Percentiles rank a stretch among this genome's conserved stretches.
These are phyloP conservation scores for Exophiala sp. DNA, from an alignment of 2,329 filamentous ascomycete species.

Conservation along the genomic window DNA sequence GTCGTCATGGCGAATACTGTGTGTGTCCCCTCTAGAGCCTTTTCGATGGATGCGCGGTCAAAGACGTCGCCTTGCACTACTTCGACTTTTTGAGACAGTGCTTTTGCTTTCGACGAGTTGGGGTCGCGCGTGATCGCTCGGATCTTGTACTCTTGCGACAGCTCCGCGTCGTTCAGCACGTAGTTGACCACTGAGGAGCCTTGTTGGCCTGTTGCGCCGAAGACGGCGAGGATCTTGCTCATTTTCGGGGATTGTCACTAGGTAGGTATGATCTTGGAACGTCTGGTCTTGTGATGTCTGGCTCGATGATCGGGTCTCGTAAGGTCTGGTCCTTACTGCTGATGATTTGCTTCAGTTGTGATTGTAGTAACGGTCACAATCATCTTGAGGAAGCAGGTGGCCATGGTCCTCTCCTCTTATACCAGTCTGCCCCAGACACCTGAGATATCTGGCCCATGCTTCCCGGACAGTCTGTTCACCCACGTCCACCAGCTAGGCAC, in stretches of 20 bases:
- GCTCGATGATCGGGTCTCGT: too few species aligned
- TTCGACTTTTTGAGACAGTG: conserved; percentile 31
- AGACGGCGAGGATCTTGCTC: conserved; percentile 39
- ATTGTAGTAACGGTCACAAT: too few species aligned
- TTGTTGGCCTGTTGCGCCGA: conserved; percentile 50
- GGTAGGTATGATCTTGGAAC: too few species aligned
- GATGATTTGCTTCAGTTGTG: too few species aligned
- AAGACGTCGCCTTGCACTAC: conserved; percentile 37
- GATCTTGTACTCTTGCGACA: conserved; percentile 45
- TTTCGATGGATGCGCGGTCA: conserved; percentile 36
- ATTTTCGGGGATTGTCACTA: not conserved
- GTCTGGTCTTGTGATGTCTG: too few species aligned
- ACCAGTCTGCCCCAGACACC: too few species aligned
- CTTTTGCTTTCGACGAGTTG: conserved; percentile 29
- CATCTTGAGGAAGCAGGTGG: too few species aligned
- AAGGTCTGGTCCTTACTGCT: too few species aligned
- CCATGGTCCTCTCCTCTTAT: too few species aligned
- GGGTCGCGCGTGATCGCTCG: conserved; percentile 47
- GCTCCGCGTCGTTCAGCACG: conserved; percentile 41
- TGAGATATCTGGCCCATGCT: too few species aligned
- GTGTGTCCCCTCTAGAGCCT: conserved; percentile 42
- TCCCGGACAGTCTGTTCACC: too few species aligned
- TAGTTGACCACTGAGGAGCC: conserved; percentile 44
- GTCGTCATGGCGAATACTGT: conserved; percentile 47
- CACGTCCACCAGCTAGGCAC: too few species aligned